A percentile compares a stretch with the other conserved stretches of the same genome.
Evolutionary conservation across 129 eudicot genomes (phyloP).

Genomic region (Helianthus annuus): DNA sequence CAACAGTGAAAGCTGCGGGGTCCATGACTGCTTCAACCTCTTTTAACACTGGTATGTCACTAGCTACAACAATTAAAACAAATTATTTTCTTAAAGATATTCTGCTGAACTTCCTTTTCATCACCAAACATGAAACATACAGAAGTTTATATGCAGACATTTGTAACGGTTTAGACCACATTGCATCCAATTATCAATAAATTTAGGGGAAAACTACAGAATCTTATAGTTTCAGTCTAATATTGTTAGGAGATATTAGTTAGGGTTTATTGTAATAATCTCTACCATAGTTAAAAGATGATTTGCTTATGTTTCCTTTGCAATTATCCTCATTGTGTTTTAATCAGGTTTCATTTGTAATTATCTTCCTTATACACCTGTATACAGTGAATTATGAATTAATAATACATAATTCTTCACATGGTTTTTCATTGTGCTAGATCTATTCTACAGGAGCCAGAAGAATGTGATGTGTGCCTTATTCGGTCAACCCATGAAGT

Average conservation of each 20-base stretch:
- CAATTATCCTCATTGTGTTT: too few relatives aligned
- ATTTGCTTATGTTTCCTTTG: too few relatives aligned
- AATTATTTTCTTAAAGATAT: background rate
- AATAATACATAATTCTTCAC: too few relatives aligned
- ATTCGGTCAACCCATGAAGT: too few relatives aligned
- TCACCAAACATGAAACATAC: background rate
- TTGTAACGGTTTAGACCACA: conserved; percentile 1
- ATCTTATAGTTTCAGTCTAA: background rate
- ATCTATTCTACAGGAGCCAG: conserved; percentile 14
- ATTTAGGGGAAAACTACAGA: background rate
- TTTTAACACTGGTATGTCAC: conserved; percentile 83
- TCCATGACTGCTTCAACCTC: conserved; percentile 85
- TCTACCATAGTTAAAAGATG: too few relatives aligned
- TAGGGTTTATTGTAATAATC: too few relatives aligned
- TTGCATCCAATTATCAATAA: background rate
- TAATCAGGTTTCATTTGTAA: too few relatives aligned
- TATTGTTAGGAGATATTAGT: background rate
- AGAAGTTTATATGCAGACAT: background rate
- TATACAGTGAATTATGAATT: too few relatives aligned
- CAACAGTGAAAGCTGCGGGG: conserved; percentile 76
- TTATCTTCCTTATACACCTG: too few relatives aligned
- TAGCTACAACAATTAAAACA: conserved; percentile 49
- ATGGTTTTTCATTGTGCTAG: too few relatives aligned
- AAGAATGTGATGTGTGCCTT: too few relatives aligned
- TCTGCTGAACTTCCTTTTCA: conserved; percentile 15